Evolutionary conservation across 179 eudicot genomes (phyloP), one percentile per base, ranked within the genome.

Genomic region (Patellifolia procumbens): DNA sequence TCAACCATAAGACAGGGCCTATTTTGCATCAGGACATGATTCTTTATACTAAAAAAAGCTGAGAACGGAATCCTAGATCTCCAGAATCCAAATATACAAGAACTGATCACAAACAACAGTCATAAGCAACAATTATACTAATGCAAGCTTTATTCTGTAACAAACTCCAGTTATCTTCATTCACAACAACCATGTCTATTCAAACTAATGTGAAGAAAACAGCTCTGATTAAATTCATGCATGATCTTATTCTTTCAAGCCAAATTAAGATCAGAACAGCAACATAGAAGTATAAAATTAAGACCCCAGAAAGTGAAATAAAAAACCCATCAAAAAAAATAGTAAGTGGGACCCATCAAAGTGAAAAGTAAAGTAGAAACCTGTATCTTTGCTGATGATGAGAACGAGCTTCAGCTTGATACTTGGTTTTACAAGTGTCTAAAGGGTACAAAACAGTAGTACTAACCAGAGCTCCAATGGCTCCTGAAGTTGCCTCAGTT

Each of bases 391-490:
- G 90, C 32, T 70, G 92, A 77, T 86, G 89, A 55, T 83, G 85
- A 20, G 89, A 80, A 46, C 85, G 86, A 68, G 90, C 85, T 77
- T 93, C 92, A 45, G 97, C 97, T 60, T 93, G 97, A 75, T 86
- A 93, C 81, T 88, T 91, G 61, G 97, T 87, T 78, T 93, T 93
- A 74, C 97, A 93, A 37, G 97, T 93, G 72, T 93, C 97, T 9
- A 93, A 87, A 0, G 97, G 97, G 81, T 93, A 93, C 83, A 93
- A 82, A 15, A 91, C 80, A 2, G 91, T 84, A 7, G 97, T 91
- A 81, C 97, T 93, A 55, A 90, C 81, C 52, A 93, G 70, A 55
- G 97, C 92, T 56, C 97, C 97, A 32, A 93, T 69, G 42, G 97
- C 97, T 4, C 97, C 97, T 3, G 97, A 83, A 4, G 94, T 87